phyloP scores from a whole-genome alignment of 805 yeast species.

The Kodamaea jinghongensis region DNA sequence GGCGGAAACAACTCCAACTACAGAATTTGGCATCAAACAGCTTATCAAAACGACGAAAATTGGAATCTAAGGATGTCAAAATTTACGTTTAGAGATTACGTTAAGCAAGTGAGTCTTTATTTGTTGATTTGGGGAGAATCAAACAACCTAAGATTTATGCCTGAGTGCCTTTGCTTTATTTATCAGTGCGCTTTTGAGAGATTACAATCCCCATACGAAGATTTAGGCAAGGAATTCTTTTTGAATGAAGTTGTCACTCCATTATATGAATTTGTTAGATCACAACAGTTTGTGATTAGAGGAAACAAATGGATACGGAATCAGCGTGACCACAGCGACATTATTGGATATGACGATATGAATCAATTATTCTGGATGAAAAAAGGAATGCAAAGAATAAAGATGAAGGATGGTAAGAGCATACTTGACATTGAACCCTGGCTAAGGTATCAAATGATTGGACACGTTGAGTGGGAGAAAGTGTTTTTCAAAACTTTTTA shows the following conservation, averaged over 20 bases:
- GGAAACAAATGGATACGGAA: constrained; percentile 59
- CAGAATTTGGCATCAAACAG: constrained; percentile 68
- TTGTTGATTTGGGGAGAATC: constrained; percentile 76
- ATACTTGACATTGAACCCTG: constrained; percentile 27
- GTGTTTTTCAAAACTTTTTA: constrained; percentile 45
- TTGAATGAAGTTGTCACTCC: constrained; percentile 45
- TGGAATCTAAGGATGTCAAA: constrained; percentile 69
- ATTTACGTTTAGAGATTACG: constrained; percentile 55
- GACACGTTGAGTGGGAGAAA: constrained; percentile 39
- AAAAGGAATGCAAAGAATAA: constrained; percentile 32
- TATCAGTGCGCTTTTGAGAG: constrained; percentile 27
- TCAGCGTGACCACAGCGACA: constrained; percentile 64
- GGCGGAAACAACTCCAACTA: constrained; percentile 89
- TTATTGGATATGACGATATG: constrained; percentile 57
- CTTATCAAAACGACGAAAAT: constrained; percentile 27
- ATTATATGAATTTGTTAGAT: constrained; percentile 55
- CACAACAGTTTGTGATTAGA: constrained; percentile 59
- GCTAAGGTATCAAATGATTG: constrained; percentile 30
- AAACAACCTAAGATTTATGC: constrained; percentile 55
- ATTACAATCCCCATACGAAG: constrained; percentile 17
- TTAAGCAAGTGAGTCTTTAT: constrained; percentile 62
- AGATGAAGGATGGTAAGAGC: constrained; percentile 29
- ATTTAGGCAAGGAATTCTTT: constrained; percentile 21
- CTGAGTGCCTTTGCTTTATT: constrained; percentile 39
- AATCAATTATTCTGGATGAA: constrained; percentile 53